phyloP scores from a whole-genome alignment of 768 basidiomycete species.

The Leccinum longicurvipes region DNA sequence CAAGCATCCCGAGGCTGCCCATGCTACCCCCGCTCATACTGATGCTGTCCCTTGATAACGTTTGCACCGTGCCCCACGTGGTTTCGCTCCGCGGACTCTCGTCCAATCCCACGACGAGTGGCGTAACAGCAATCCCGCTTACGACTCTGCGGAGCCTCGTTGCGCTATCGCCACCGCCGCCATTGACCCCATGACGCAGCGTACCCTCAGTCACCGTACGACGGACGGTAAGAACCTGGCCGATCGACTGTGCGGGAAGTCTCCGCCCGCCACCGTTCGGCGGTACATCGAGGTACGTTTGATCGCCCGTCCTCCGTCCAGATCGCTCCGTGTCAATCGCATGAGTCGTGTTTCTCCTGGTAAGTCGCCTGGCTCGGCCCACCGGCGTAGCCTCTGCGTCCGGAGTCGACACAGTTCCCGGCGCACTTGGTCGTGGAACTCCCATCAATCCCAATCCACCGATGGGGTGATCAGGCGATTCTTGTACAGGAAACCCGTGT shows the following conservation, averaged over 20 bases:
- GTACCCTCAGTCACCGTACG: slow-evolving; percentile 19
- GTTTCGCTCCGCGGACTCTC: slow-evolving; percentile 34
- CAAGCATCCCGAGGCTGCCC: slow-evolving; percentile 27
- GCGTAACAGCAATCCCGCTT: slow-evolving; percentile 8
- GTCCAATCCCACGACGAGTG: slow-evolving; percentile 12
- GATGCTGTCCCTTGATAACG: slow-evolving; percentile 19
- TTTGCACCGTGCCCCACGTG: slow-evolving; percentile 35
- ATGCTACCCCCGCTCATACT: slow-evolving; percentile 20
- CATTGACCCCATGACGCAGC: slow-evolving; percentile 4
- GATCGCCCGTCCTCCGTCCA: slow-evolving; percentile 15
- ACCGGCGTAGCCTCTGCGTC: slow-evolving; percentile 30
- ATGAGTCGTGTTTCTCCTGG: slow-evolving; percentile 26
- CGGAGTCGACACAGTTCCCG: slow-evolving; percentile 24
- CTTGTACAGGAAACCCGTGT: slow-evolving; percentile 26
- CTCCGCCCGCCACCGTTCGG: slow-evolving; percentile 20
- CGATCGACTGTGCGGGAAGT: slow-evolving; percentile 12
- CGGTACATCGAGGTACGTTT: slow-evolving; percentile 7
- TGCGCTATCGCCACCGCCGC: slow-evolving; percentile 1
- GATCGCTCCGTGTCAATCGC: slow-evolving; percentile 18
- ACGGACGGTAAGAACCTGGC: slow-evolving; percentile 17
- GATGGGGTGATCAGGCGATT: slow-evolving; percentile 27
- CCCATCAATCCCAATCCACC: slow-evolving; percentile 28
- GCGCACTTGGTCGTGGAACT: slow-evolving; percentile 18
- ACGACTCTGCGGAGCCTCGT: slow-evolving; percentile 4
- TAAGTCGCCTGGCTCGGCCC: slow-evolving; percentile 17